Conservation (phyloP, 768 basidiomycete species). For the Amanita jacksonii region DNA sequence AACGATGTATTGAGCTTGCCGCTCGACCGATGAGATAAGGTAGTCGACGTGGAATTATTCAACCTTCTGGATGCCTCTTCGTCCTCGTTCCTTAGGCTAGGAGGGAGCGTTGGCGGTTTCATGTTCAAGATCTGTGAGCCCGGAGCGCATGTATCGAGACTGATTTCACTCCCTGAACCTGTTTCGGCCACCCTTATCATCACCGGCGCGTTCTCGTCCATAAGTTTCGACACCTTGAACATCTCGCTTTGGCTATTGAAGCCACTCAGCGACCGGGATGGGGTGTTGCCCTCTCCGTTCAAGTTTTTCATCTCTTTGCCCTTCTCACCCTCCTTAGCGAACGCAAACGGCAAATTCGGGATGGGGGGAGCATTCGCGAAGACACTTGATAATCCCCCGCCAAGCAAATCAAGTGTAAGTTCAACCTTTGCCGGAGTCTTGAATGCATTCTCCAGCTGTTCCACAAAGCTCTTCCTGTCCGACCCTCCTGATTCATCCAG, state of each 20-base stretch:
- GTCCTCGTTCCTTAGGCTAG: slow-evolving; percentile 23
- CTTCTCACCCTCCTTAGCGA: slow-evolving; percentile 8
- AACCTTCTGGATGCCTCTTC: slow-evolving; percentile 13
- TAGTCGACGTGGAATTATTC: slow-evolving; percentile 21
- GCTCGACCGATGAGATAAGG: slow-evolving; percentile 36
- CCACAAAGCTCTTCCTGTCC: slow-evolving; percentile 68
- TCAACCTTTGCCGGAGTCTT: slow-evolving; percentile 65
- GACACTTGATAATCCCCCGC: slow-evolving; percentile 10
- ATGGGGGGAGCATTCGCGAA: slow-evolving; percentile 36
- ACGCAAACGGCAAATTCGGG: slow-evolving; percentile 34
- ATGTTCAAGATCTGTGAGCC: slow-evolving; percentile 24
- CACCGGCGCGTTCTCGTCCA: slow-evolving; percentile 23
- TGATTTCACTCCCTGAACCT: slow-evolving; percentile 10
- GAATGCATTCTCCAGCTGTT: slow-evolving; percentile 76
- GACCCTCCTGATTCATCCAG: slow-evolving; percentile 63
- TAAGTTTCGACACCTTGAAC: slow-evolving; percentile 12
- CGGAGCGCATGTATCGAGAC: slow-evolving; percentile 17
- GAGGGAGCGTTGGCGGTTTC: slow-evolving; percentile 29
- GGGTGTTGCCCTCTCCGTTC: slow-evolving; percentile 1
- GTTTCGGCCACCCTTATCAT: slow-evolving; percentile 14
- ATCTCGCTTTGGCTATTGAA: slow-evolving; percentile 11
- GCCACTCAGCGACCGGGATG: slow-evolving; percentile 5
- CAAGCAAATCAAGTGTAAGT: slow-evolving; percentile 35
- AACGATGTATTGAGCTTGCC: slow-evolving; percentile 65
- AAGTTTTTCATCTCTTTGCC: slow-evolving; percentile 3